phyloP scores from a whole-genome alignment of 2,329 filamentous ascomycete genomes.

The Phyllosticta citrichinensis region DNA sequence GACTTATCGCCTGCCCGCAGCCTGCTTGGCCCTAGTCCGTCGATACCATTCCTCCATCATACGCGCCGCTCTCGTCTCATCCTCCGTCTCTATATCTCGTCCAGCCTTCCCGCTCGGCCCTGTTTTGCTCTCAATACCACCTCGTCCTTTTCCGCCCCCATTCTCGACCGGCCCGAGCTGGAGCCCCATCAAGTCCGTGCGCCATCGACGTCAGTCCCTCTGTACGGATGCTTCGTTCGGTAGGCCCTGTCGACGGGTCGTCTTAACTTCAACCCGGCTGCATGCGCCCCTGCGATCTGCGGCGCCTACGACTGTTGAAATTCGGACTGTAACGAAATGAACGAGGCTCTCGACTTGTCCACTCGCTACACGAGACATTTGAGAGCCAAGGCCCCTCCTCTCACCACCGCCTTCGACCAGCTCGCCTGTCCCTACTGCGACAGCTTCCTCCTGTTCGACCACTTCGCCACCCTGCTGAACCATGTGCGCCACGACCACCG shows the following conservation, averaged over 20 bases:
- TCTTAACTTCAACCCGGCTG: not conserved
- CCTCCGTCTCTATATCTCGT: not conserved
- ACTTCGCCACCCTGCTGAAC: conserved; percentile 16
- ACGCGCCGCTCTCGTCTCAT: conserved; percentile 1
- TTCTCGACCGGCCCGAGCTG: not conserved
- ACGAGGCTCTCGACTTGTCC: conserved; percentile 1
- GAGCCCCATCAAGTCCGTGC: not conserved
- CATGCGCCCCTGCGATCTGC: conserved; percentile 1
- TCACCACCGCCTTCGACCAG: not conserved
- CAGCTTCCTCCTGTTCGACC: conserved; percentile 20
- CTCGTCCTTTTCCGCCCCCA: not conserved
- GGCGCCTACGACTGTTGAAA: conserved; percentile 3
- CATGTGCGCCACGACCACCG: conserved; percentile 23
- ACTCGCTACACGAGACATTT: not conserved
- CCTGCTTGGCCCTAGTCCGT: too few species aligned
- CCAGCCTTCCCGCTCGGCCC: not conserved
- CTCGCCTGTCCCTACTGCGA: conserved; percentile 22
- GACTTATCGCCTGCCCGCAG: too few species aligned
- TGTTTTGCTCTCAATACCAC: not conserved
- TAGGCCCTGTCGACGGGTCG: conserved; percentile 12
- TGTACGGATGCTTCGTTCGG: not conserved
- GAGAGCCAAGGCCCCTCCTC: not conserved
- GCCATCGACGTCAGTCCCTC: not conserved
- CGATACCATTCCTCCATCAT: not conserved
- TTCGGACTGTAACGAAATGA: conserved; percentile 6